A percentile compares a stretch with the other conserved stretches of the same genome.
These are phyloP conservation scores for Dictyostelium gargantuum DNA, from an alignment of 208 protist species.

Conservation along the genomic window DNA sequence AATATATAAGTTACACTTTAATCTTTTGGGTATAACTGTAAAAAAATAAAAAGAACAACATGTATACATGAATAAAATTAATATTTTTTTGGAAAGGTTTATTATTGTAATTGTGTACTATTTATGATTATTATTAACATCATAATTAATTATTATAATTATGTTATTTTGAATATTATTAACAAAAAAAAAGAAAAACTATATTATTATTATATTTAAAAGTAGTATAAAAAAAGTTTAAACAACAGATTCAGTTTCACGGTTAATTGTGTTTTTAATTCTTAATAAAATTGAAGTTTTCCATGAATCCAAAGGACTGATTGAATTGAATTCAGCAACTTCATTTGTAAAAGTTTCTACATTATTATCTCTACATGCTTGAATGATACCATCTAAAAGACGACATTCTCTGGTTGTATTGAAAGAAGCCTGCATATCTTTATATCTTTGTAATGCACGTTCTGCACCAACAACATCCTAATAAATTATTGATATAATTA, in stretches of 20 bases:
- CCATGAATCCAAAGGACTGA: conserved; percentile 81
- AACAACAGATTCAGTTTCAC: conserved; percentile 8
- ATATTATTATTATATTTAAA: neutral
- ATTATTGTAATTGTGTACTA: too few species aligned
- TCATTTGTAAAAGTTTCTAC: conserved; percentile 80
- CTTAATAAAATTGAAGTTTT: conserved; percentile 78
- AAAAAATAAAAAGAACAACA: too few species aligned
- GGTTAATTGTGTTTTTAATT: conserved; percentile 76
- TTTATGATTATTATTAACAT: too few species aligned
- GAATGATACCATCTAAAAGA: conserved; percentile 75
- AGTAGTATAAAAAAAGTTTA: too few species aligned
- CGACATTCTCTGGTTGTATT: conserved; percentile 73
- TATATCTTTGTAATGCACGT: conserved; percentile 74
- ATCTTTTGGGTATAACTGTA: too few species aligned
- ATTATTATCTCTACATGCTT: conserved; percentile 78
- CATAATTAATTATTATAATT: too few species aligned
- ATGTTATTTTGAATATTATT: too few species aligned
- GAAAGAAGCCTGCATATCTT: conserved; percentile 76
- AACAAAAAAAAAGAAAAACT: neutral
- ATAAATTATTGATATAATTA: too few species aligned
- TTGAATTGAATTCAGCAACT: conserved; percentile 80
- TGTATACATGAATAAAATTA: too few species aligned
- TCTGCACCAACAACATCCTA: conserved; percentile 74
- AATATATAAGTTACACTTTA: too few species aligned
- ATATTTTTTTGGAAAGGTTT: too few species aligned